phyloP scores from a whole-genome alignment of 768 basidiomycete genomes.

The Naganishia randhawae region DNA sequence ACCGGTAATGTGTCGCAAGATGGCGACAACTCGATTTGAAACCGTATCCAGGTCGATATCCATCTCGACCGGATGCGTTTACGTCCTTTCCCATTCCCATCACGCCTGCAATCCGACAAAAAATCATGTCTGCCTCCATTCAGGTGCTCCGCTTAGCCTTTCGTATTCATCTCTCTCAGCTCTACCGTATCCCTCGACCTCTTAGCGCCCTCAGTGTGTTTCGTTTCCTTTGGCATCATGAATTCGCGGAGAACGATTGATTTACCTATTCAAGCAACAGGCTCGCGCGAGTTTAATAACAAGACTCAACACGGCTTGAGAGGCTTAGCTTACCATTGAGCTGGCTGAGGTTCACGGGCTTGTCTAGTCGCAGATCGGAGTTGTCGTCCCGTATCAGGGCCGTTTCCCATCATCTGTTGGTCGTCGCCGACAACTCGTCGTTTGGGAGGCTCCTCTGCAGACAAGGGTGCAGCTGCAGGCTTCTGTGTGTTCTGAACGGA shows the following conservation, averaged over 20 bases:
- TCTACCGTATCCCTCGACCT: not conserved
- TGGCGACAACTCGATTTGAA: not conserved
- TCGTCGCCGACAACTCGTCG: slow-evolving; percentile 18
- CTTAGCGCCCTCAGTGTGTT: not conserved
- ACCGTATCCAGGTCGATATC: not conserved
- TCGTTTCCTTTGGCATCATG: not conserved
- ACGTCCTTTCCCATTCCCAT: slow-evolving; percentile 7
- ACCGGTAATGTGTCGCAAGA: not conserved
- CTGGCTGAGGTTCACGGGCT: slow-evolving; percentile 13
- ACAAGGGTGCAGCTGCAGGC: slow-evolving; percentile 13
- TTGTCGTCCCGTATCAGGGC: slow-evolving; percentile 16
- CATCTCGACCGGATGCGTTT: not conserved
- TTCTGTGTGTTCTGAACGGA: slow-evolving; percentile 41
- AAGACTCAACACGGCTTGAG: not conserved
- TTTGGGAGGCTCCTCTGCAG: slow-evolving; percentile 19
- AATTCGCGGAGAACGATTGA: not conserved
- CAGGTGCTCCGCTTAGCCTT: slow-evolving; percentile 10
- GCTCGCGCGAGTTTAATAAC: not conserved
- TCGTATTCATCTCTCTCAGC: not conserved
- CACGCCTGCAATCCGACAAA: slow-evolving; percentile 14
- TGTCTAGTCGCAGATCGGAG: slow-evolving; percentile 26
- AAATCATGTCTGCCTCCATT: slow-evolving; percentile 17
- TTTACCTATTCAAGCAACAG: not conserved
- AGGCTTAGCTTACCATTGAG: slow-evolving; percentile 1
- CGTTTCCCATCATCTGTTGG: slow-evolving; percentile 9